phyloP scores from a whole-genome alignment of 139 green algal genomes.

The Coelastrella sp. region DNA sequence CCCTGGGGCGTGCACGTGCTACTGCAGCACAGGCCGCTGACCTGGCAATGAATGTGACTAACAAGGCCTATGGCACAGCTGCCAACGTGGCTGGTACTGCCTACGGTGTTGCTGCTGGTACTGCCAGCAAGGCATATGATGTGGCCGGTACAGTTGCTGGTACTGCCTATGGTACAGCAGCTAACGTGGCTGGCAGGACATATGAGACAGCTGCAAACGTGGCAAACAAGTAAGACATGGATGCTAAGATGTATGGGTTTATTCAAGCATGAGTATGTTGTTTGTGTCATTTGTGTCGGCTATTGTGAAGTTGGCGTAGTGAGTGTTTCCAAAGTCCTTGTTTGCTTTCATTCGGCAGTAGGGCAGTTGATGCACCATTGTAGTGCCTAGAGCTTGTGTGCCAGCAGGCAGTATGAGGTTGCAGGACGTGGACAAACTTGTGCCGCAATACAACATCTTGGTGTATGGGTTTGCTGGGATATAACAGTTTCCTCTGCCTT shows the following conservation, averaged over 20 bases:
- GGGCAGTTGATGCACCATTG: too few species aligned
- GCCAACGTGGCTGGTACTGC: slow-evolving; percentile 32
- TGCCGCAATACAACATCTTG: too few species aligned
- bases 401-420: too few species aligned
- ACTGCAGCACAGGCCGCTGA: not conserved
- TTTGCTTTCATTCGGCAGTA: too few species aligned
- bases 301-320: too few species aligned
- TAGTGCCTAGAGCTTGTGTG: too few species aligned
- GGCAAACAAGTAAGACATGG: not conserved
- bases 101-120: slow-evolving; percentile 9
- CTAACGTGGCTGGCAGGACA: not conserved
- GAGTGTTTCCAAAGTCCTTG: too few species aligned
- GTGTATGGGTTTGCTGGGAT: too few species aligned
- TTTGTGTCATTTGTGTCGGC: not conserved
- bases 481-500: not conserved
- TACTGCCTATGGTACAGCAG: not conserved
- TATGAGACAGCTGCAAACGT: slow-evolving; percentile 1
- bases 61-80: not conserved
- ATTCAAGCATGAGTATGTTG: not conserved
- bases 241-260: not conserved
- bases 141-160: not conserved
- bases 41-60: not conserved
- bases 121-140: not conserved
- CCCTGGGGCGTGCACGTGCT: slow-evolving; percentile 16
- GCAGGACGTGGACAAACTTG: too few species aligned